A percentile compares a stretch with the other conserved stretches of the same genome.
These are phyloP conservation scores for Alternaria hordeiaustralica DNA, from an alignment of 2,329 filamentous ascomycete genomes.

Conservation along the genomic window DNA sequence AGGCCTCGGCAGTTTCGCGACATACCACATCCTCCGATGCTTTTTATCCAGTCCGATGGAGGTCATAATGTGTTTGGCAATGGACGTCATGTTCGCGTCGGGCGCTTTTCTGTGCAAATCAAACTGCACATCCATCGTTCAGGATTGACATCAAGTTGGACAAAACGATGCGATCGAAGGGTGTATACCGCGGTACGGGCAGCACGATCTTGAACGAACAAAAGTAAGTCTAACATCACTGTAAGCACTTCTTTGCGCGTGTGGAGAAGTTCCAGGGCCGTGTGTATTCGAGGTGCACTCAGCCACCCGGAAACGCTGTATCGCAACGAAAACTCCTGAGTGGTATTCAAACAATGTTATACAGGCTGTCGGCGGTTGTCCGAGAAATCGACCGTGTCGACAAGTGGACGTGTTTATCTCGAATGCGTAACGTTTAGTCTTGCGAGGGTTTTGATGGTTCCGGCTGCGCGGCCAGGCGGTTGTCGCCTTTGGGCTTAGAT, in stretches of 20 bases:
- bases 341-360: constrained; percentile 9
- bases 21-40: not conserved
- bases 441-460: constrained; percentile 16
- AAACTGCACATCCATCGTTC: not conserved
- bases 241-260: not conserved
- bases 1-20: not conserved
- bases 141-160: not conserved
- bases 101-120: not conserved
- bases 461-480: constrained; percentile 28
- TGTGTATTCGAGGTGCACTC: not conserved
- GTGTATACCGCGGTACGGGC: not conserved
- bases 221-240: not conserved
- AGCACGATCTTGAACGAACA: not conserved
- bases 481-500: constrained; percentile 31
- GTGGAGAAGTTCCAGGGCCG: not conserved
- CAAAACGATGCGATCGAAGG: not conserved
- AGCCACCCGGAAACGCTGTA: not conserved
- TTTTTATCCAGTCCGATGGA: not conserved
- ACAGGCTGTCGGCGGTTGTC: not conserved
- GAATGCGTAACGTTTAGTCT: constrained; percentile 5
- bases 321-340: not conserved
- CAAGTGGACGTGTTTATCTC: not conserved
- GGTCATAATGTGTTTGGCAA: not conserved
- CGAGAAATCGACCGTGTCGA: not conserved
- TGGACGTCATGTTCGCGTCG: not conserved